phyloP scores from a whole-genome alignment of 2,329 filamentous ascomycete species.

The Colletotrichum eleusines region DNA sequence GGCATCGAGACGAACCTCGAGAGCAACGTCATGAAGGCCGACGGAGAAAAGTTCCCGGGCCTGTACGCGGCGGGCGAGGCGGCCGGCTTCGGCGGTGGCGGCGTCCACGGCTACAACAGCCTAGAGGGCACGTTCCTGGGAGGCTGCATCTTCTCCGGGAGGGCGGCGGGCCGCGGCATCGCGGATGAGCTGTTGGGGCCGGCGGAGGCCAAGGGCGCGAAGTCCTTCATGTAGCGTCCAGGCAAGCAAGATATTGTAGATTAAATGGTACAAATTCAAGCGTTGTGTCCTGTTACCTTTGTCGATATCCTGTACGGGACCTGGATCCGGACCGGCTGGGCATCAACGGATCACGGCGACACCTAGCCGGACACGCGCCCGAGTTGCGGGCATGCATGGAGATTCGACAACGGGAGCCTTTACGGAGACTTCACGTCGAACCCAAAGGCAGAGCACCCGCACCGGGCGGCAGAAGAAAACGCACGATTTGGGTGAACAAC shows the following conservation, averaged over 20 bases:
- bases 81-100: slow-evolving; percentile 72
- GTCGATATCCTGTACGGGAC: too few species aligned
- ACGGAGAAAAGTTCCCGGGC: slow-evolving; percentile 64
- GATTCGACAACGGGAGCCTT: not conserved
- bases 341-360: not conserved
- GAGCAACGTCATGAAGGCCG: slow-evolving; percentile 65
- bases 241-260: not conserved
- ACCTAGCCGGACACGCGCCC: not conserved
- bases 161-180: slow-evolving; percentile 67
- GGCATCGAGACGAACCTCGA: slow-evolving; percentile 70
- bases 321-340: not conserved
- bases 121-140: slow-evolving; percentile 73
- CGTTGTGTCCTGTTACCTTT: not conserved
- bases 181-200: slow-evolving; percentile 57
- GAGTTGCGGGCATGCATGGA: not conserved
- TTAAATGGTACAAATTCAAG: not conserved
- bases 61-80: slow-evolving; percentile 71
- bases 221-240: slow-evolving; percentile 5
- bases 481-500: not conserved
- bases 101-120: slow-evolving; percentile 72
- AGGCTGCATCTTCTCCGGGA: slow-evolving; percentile 72
- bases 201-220: slow-evolving; percentile 24
- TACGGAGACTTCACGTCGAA: not conserved
- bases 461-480: too few species aligned
- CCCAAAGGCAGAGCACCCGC: not conserved